Base-by-base conservation (phyloP, 768 basidiomycete species). In the Serendipita vermifera region DNA sequence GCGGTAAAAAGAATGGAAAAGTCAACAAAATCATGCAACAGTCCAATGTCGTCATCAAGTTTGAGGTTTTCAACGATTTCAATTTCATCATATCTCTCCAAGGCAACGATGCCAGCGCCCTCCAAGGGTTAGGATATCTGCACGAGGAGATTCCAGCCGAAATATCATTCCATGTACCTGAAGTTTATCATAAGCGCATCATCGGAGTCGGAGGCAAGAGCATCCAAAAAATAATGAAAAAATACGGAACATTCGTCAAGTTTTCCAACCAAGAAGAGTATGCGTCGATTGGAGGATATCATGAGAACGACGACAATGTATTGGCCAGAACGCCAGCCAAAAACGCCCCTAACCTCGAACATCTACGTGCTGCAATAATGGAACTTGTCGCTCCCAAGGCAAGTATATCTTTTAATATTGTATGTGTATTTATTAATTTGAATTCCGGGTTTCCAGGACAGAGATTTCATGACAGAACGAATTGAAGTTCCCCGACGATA, bases 1-100 rank as follows among this genome's bases (percentile, higher is more conserved):
- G 87, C 57, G 94, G 94, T 39, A 99, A 99, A 76, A 97, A 98
- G 77, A 97, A 98, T 64, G 94, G 94, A 57, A 99, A 99, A 72
- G 90, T 97, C 69, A 97, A 97, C 75, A 98, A 97, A 74, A 96
- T 98, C 68, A 97, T 97, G 90, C 92, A 97, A 69, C 85, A 83
- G 11, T 87, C 93, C 29, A 88, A 87, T 62, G 92, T 93, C 67
- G 94, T 96, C 73, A 96, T 99, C 76, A 96, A 96, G 71, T 97
- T 97, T 60, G 94, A 98, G 74, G 94, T 93, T 4, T 88, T 94
- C 73, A 96, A 92, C 66, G 91, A 94, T 66, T 82, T 91, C 68
- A 91, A 93, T 68, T 92, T 93, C 72, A 77, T 92, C 64, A 90
- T 94, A 64, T 91, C 94, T 69, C 81, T 94, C 62, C 79, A 88